These are phyloP conservation scores for Linderniella brevidens DNA, from an alignment of 257 asterid genomes.

Conservation along the genomic window DNA sequence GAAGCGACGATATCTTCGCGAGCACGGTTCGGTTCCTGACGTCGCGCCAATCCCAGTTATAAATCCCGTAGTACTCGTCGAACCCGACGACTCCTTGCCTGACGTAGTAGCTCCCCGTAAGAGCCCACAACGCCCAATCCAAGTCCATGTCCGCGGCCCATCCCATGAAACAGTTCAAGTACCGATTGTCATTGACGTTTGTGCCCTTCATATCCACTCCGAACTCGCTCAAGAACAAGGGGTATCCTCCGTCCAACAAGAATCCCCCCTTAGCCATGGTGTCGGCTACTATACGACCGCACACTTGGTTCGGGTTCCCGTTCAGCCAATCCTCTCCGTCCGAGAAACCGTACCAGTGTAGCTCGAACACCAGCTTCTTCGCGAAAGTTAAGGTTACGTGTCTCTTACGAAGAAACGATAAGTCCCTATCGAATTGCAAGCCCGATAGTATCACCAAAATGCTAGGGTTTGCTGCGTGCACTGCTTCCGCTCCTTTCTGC, in stretches of 20 bases:
- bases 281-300: slow-evolving; percentile 39
- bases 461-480: slow-evolving; percentile 68
- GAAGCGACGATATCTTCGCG: slow-evolving; percentile 46
- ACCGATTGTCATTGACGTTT: slow-evolving; percentile 78
- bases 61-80: slow-evolving; percentile 65
- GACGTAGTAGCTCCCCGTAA: slow-evolving; percentile 63
- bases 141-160: slow-evolving; percentile 79
- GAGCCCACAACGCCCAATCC: slow-evolving; percentile 92
- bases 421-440: slow-evolving; percentile 46
- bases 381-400: slow-evolving; percentile 40
- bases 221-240: slow-evolving; percentile 76
- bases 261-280: slow-evolving; percentile 34
- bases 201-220: slow-evolving; percentile 72
- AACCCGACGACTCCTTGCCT: slow-evolving; percentile 53
- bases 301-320: slow-evolving; percentile 63
- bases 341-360: slow-evolving; percentile 79
- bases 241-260: slow-evolving; percentile 73
- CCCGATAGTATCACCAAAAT: slow-evolving; percentile 68
- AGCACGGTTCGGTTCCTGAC: slow-evolving; percentile 44
- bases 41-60: slow-evolving; percentile 62
- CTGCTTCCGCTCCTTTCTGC: slow-evolving; percentile 85
- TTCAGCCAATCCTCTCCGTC: slow-evolving; percentile 53
- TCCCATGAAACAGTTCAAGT: slow-evolving; percentile 70
- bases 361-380: slow-evolving; percentile 51
- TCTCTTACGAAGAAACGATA: slow-evolving; percentile 33